Evolutionary conservation across 208 protist species (phyloP).

Genomic region (Crithidia brevicula): DNA sequence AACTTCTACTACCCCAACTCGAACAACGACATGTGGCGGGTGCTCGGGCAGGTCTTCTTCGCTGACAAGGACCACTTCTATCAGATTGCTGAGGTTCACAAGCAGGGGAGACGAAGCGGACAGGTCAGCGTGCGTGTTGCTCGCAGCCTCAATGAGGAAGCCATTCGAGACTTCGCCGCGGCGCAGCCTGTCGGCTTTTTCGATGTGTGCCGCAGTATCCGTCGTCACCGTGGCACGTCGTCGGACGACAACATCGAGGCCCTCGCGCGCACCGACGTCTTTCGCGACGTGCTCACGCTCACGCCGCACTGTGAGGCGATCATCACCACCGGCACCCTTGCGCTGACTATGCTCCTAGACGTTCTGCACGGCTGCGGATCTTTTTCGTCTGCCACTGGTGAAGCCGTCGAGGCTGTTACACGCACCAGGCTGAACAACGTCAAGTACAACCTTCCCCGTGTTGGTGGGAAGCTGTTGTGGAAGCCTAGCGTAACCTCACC

Average conservation of each 20-base stretch:
- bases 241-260: slow-evolving; percentile 34
- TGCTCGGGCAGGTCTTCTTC: slow-evolving; percentile 36
- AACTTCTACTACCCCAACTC: slow-evolving; percentile 44
- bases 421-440: slow-evolving; percentile 7
- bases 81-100: not conserved
- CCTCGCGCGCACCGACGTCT: slow-evolving; percentile 21
- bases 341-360: slow-evolving; percentile 29
- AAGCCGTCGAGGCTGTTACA: not conserved
- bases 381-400: slow-evolving; percentile 4
- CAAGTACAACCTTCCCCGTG: slow-evolving; percentile 9
- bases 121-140: not conserved
- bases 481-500: not conserved
- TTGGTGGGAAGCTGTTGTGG: slow-evolving; percentile 18
- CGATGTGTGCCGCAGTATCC: slow-evolving; percentile 22
- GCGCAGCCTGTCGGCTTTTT: slow-evolving; percentile 30
- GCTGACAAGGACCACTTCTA: slow-evolving; percentile 27
- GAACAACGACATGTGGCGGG: slow-evolving; percentile 44
- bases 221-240: slow-evolving; percentile 22
- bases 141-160: slow-evolving; percentile 12
- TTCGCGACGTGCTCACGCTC: slow-evolving; percentile 18
- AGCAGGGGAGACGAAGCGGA: not conserved
- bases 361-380: slow-evolving; percentile 1
- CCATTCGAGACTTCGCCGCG: slow-evolving; percentile 16
- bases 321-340: slow-evolving; percentile 38
- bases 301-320: slow-evolving; percentile 31